phyloP scores from a whole-genome alignment of 1,284 basidiomycete species.

The Waitea zeae region DNA sequence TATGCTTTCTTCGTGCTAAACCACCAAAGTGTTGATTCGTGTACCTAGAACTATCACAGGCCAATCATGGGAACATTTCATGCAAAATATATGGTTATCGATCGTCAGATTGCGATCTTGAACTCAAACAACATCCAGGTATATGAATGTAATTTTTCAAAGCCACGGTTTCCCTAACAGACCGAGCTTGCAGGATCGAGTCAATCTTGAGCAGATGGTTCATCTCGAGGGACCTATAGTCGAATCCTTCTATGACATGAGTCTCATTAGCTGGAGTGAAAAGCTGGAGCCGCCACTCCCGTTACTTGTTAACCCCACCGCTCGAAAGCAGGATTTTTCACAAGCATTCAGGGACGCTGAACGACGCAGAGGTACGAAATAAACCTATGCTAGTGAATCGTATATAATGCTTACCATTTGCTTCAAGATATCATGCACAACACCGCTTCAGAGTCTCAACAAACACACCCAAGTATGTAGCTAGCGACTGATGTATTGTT shows the following conservation, averaged over 20 bases:
- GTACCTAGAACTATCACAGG: conserved; percentile 20
- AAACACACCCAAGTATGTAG: too few relatives aligned
- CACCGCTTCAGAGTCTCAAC: too few relatives aligned
- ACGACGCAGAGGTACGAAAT: too few relatives aligned
- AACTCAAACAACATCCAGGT: conserved; percentile 63
- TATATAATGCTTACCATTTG: too few relatives aligned
- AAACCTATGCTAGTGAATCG: too few relatives aligned
- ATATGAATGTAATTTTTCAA: too few relatives aligned
- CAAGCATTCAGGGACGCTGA: too few relatives aligned
- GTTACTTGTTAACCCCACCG: conserved; percentile 14
- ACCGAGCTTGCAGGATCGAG: conserved; percentile 32
- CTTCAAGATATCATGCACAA: too few relatives aligned
- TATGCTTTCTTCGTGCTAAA: conserved; percentile 1
- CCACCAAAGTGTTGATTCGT: conserved; percentile 2
- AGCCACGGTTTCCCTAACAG: too few relatives aligned
- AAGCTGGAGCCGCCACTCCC: conserved; percentile 42
- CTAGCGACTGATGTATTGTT: too few relatives aligned
- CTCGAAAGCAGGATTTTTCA: too few relatives aligned
- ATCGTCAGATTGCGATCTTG: conserved; percentile 53
- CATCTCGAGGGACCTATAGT: conserved; percentile 15
- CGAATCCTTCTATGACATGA: conserved; percentile 52
- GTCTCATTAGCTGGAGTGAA: conserved; percentile 49
- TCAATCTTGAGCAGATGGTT: conserved; percentile 45
- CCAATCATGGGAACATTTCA: conserved; percentile 63
- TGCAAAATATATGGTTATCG: conserved; percentile 61